Percentiles rank a stretch among this genome's conserved stretches.
phyloP scores from a whole-genome alignment of 257 asterid genomes.

The Nicotiana tabacum region DNA sequence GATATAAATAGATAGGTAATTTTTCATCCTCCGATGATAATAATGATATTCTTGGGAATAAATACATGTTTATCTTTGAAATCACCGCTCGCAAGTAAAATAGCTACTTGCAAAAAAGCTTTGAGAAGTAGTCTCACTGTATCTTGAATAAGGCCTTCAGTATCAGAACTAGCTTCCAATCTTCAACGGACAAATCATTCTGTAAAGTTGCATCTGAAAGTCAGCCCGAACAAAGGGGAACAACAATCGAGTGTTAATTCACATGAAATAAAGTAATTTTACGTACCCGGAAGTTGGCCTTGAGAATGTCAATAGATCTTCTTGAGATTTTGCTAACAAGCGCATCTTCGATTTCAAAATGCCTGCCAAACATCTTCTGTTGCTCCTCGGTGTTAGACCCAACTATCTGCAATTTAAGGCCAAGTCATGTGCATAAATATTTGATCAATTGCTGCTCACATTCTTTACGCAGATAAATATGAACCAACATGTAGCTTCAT shows the following conservation, averaged over 20 bases:
- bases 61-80: too few relatives aligned
- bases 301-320: conserved; percentile 78
- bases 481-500: conserved; percentile 16
- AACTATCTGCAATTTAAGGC: conserved; percentile 45
- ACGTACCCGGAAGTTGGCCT: conserved; percentile 73
- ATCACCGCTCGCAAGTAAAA: too few relatives aligned
- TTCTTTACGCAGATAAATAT: not conserved
- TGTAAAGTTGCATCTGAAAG: conserved; percentile 24
- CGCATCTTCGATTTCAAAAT: conserved; percentile 86
- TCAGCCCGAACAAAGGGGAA: not conserved
- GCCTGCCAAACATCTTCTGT: conserved; percentile 93
- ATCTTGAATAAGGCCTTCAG: conserved; percentile 70
- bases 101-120: not conserved
- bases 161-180: conserved; percentile 55
- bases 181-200: conserved; percentile 69
- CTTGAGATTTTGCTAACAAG: conserved; percentile 89
- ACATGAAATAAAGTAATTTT: not conserved
- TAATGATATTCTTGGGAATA: too few relatives aligned
- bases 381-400: conserved; percentile 80
- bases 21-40: too few relatives aligned
- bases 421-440: not conserved
- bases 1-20: too few relatives aligned
- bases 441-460: not conserved
- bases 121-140: conserved; percentile 23
- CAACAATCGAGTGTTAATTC: not conserved